Base-by-base conservation (phyloP, 2,329 filamentous ascomycete species). In the Neobulgaria alba region DNA sequence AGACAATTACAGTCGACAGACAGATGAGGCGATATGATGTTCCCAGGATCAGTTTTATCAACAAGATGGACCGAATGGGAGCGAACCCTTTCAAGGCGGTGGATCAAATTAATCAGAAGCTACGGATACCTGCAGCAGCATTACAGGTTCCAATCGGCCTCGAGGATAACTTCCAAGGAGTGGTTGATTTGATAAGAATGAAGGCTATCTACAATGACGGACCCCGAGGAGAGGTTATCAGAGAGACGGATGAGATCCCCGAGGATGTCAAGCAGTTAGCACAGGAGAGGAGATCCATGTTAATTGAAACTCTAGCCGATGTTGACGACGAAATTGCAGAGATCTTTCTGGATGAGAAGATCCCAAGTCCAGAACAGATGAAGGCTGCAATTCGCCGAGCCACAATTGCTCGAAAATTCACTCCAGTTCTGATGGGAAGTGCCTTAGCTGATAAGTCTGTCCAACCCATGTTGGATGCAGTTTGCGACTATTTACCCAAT, bases 21-120 rank as follows among this genome's bases (percentile, higher is more conserved):
- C 92, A 98, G 69, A 98, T 98, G 92, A 86, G 88, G 70, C 81
- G 92, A 54, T 98, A 98, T 72, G 90, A 96, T 60, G 82, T 98
- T 48, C 92, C 92, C 46, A 77, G 92, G 55, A 81, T 98, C 62
- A 94, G 85, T 40, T 98, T 98, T 59, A 79, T 98, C 62, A 98
- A 98, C 72, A 98, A 98, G 74, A 96, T 98, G 90, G 92, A 98
- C 61, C 83, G 92, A 51, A 95, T 95, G 84, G 92, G 92, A 45
- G 86, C 92, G 50, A 96, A 98, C 61, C 92, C 92, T 7, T 98
- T 89, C 79, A 95, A 94, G 67, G 89, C 88, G 7, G 80, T 98
- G 42, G 90, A 98, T 30, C 89, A 95, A 67, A 96, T 98, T 72
- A 95, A 95, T 68, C 77, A 81, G 57, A 98, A 98, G 68, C 77